phyloP scores from a whole-genome alignment of 108 stramenopile genomes.

The Cyclostephanos tholiformis region DNA sequence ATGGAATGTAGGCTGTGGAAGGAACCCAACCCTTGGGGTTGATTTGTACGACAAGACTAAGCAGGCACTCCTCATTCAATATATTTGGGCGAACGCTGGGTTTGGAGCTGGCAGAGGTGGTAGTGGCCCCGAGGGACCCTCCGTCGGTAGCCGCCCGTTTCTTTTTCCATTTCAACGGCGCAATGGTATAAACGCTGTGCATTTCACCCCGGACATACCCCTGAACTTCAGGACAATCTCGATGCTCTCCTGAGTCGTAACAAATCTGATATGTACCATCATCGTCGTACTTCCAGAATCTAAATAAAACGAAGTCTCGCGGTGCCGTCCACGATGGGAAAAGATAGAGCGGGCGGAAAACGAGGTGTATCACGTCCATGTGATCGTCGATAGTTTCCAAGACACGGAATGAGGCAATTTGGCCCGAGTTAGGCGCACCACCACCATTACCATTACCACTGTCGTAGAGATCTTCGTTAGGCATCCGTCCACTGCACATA shows the following conservation, averaged over 20 bases:
- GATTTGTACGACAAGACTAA: constrained; percentile 86
- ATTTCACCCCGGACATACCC: constrained; percentile 86
- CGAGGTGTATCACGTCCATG: constrained; percentile 86
- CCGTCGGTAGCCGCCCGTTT: constrained; percentile 33
- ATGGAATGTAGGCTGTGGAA: constrained; percentile 39
- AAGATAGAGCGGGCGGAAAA: constrained; percentile 81
- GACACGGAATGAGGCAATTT: constrained; percentile 74
- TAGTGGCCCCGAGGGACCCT: not conserved
- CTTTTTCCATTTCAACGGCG: constrained; percentile 57
- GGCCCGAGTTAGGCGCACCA: constrained; percentile 62
- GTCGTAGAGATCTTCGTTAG: constrained; percentile 9
- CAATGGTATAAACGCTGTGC: constrained; percentile 86
- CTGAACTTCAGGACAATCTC: constrained; percentile 65
- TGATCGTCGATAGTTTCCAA: constrained; percentile 90
- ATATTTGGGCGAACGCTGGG: not conserved
- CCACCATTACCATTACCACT: not conserved
- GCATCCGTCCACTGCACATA: constrained; percentile 68
- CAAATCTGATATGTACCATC: constrained; percentile 89
- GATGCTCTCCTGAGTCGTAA: constrained; percentile 79
- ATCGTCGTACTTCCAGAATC: constrained; percentile 91
- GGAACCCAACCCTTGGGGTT: constrained; percentile 94
- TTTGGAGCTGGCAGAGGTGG: constrained; percentile 6
- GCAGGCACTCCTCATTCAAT: constrained; percentile 71
- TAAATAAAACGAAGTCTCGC: constrained; percentile 83
- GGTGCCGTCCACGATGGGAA: constrained; percentile 91